Conservation (phyloP, 2,329 filamentous ascomycete genomes). For the Penicillium glabrum region DNA sequence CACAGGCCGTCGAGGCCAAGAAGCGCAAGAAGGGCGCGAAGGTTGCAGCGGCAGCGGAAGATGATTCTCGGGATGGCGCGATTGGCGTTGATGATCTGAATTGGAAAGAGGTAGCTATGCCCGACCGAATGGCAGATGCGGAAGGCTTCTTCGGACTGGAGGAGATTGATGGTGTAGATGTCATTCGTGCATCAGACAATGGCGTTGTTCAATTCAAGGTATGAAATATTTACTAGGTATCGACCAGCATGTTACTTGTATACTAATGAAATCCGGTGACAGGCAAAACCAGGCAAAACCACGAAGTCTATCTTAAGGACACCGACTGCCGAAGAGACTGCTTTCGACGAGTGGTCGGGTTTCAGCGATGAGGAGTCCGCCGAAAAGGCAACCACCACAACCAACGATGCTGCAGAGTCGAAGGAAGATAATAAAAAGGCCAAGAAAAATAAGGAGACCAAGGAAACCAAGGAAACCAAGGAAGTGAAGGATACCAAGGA, state of each 20-base stretch:
- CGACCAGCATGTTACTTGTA: neutral
- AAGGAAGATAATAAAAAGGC: constrained; percentile 24
- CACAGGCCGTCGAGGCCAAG: constrained; percentile 27
- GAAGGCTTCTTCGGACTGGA: constrained; percentile 92
- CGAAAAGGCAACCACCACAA: constrained; percentile 14
- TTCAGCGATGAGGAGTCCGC: constrained; percentile 56
- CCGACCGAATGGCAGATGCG: constrained; percentile 80
- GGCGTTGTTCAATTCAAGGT: constrained; percentile 47
- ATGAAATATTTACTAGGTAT: neutral
- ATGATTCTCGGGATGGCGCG: constrained; percentile 26
- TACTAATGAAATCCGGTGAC: neutral
- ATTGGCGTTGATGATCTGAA: constrained; percentile 53
- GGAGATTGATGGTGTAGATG: constrained; percentile 85
- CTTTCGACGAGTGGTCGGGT: constrained; percentile 63
- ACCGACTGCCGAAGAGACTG: constrained; percentile 12
- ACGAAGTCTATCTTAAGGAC: constrained; percentile 33
- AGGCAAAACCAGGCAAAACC: constrained; percentile 37
- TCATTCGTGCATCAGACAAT: constrained; percentile 66
- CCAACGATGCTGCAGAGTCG: constrained; percentile 10
- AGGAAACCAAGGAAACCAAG: constrained; percentile 16
- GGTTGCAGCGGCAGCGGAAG: constrained; percentile 11
- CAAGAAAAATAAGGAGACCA: constrained; percentile 18
- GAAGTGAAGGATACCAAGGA: constrained; percentile 15
- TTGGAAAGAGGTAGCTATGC: constrained; percentile 66
- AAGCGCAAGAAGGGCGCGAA: constrained; percentile 37